These are phyloP conservation scores for Eragrostis curvula DNA, from an alignment of 176 grass and related monocot genomes.

Conservation along the genomic window DNA sequence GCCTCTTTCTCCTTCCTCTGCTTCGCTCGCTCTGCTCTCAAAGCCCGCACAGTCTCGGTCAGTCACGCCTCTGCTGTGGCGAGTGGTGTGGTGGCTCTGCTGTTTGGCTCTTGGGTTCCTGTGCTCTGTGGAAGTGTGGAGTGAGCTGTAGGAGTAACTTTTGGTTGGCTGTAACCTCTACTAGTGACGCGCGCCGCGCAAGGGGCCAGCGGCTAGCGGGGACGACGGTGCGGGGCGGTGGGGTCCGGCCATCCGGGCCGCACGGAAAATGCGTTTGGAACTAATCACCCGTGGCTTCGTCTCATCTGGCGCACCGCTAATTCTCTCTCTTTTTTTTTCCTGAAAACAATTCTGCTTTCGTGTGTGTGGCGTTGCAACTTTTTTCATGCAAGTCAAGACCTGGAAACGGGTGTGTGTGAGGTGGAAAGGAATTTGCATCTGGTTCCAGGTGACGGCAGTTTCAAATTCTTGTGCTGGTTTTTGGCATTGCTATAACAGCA, in stretches of 20 bases:
- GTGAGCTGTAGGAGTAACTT: conserved; percentile 30
- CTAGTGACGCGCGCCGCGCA: conserved; percentile 30
- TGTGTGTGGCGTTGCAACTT: background rate
- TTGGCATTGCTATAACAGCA: background rate
- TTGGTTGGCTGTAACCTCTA: conserved; percentile 23
- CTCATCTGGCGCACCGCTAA: background rate
- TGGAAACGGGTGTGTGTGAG: background rate
- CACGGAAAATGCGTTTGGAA: conserved; percentile 36
- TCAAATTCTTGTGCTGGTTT: background rate
- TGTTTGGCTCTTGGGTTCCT: background rate
- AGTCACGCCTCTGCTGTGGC: conserved; percentile 17
- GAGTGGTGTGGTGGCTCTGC: background rate
- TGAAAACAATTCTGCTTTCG: background rate
- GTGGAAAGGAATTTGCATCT: background rate
- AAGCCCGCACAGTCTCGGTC: conserved; percentile 3
- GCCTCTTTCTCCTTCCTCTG: background rate
- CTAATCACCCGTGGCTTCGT: conserved; percentile 11
- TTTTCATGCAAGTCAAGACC: background rate
- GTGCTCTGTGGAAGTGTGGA: background rate
- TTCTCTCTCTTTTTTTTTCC: background rate
- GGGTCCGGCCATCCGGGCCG: background rate
- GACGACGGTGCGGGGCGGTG: conserved; percentile 20
- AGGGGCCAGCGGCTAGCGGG: background rate
- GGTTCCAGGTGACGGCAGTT: background rate
- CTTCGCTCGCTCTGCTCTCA: background rate